Evolutionary conservation across 176 grass and related monocot genomes (phyloP), one percentile per base, ranked within the genome.

Genomic region (Triticum monococcum): DNA sequence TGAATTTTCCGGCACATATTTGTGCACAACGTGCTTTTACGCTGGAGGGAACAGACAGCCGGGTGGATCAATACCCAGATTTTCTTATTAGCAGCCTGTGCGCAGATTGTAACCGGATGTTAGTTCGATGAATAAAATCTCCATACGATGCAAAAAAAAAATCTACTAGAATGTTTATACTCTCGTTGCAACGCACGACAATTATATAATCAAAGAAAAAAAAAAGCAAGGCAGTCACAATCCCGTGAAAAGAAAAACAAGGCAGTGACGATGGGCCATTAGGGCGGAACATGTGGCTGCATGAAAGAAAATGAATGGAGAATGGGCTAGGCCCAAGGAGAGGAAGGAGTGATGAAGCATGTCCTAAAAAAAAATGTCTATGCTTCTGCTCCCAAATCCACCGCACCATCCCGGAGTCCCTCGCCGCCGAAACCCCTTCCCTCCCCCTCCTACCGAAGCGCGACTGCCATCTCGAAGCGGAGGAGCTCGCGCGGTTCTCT

Each of bases 311-410:
- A 7, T 40, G 22, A 45, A 73, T 12, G 5, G 11, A 26, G 14
- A 74, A 45, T 75, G 41, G 73, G 74, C 74, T 56, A 16, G 46
- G 74, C 74, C 74, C 74, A 77, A 77, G 32, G 18, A 45, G 45
- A 56, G 46, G 26, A 9, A 22, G 46, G 26, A 54, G 9, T 54
- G 26, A 77, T 33, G 72, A 52, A 36, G 40, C 14, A 74, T 46
- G 71, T 75, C 25, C 74, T 57, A 33, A 77, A 56, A 76, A 33
- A 72, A 73, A 43, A 12, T 18, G 23, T 54, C 33, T 77, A 50
- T 77, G 74, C 74, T 77, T 76, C 26, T 33, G 46, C 48, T 32
- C 74, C 74, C 74, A 77, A 77, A 77, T 77, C 74, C 74, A 77
- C 46, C 46, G 46, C 74, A 77, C 74, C 74, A 77, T 77, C 74